Base-by-base conservation (phyloP, 495 filamentous ascomycete genomes). In the Daldinia childiae region DNA sequence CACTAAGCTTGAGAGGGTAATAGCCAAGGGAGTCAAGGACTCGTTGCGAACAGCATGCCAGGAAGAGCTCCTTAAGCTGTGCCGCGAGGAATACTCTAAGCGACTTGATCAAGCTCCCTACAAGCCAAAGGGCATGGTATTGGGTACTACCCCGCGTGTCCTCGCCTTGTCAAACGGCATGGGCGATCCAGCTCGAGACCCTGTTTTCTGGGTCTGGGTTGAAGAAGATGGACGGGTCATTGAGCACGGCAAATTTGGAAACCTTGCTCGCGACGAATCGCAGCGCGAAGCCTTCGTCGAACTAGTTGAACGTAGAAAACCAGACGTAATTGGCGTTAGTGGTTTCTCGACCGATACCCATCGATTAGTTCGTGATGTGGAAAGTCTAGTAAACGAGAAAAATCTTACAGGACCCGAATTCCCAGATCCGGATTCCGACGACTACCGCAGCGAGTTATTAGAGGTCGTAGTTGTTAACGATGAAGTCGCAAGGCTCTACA, bases 381-480 rank as follows among this genome's bases (percentile, higher is more conserved):
- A 91, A 60, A 86, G 90, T 27, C 82, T 98, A 29, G 87, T 98
- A 58, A 87, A 89, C 39, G 85, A 90, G 36, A 90, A 91, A 69
- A 86, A 91, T 41, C 83, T 99, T 6, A 87, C 86, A 26, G 89
- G 90, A n/a, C 86, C 92, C 5, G 87, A 90, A 7, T 94, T 89
- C 69, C 89, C 91, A 26, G 89, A 90, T 64, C 81, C 81, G 0
- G 86, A 90, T 32, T 81, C 81, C 1, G 83, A 83, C 41, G 88
- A 91, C 19, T 90, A 93, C 60, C 83, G 88, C 58, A 90, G 82
- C 68, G 93, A 94, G 68, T 84, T 85, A 19, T 82, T 98, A 30
- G 95, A 98, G 64, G 90, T 98, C 14, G 85, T 97, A 39, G 90
- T 96, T 66, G 92, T 98, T 72, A 97, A 98, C 68, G 95, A 98